These are phyloP conservation scores for Leptographium flavum DNA, from an alignment of 2,329 filamentous ascomycete genomes.

Conservation along the genomic window DNA sequence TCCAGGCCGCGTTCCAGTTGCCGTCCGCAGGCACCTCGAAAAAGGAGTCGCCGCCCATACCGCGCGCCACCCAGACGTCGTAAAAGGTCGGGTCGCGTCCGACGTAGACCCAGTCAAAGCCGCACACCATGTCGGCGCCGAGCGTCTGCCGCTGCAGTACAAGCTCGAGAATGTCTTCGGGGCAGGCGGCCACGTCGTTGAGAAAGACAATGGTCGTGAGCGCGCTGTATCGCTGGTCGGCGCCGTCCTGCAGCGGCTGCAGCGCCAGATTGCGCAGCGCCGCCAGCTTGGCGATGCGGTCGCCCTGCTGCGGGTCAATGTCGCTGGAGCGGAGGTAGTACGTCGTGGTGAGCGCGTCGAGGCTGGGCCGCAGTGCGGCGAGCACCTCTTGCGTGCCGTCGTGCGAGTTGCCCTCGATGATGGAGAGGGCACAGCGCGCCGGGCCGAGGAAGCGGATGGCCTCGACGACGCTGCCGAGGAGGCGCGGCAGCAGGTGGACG, in stretches of 20 bases:
- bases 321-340: constrained; percentile 29
- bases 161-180: constrained; percentile 43
- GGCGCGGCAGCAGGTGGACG: constrained; percentile 28
- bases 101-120: constrained; percentile 41
- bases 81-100: constrained; percentile 34
- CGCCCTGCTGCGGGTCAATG: constrained; percentile 19
- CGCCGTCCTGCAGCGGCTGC: constrained; percentile 32
- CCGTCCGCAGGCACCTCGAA: constrained; percentile 36
- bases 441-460: constrained; percentile 24
- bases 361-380: constrained; percentile 20
- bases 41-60: constrained; percentile 37
- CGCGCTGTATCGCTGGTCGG: constrained; percentile 12
- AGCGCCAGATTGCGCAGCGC: constrained; percentile 59
- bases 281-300: constrained; percentile 60
- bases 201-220: constrained; percentile 35
- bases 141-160: constrained; percentile 30
- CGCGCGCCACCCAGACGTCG: constrained; percentile 40
- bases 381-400: constrained; percentile 41
- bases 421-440: constrained; percentile 34
- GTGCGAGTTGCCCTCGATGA: constrained; percentile 39
- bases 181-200: constrained; percentile 37
- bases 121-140: constrained; percentile 40
- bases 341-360: constrained; percentile 22
- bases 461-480: constrained; percentile 34
- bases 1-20: constrained; percentile 31